Conservation (phyloP, 2,329 filamentous ascomycete species). For the Westerdykella sp. region DNA sequence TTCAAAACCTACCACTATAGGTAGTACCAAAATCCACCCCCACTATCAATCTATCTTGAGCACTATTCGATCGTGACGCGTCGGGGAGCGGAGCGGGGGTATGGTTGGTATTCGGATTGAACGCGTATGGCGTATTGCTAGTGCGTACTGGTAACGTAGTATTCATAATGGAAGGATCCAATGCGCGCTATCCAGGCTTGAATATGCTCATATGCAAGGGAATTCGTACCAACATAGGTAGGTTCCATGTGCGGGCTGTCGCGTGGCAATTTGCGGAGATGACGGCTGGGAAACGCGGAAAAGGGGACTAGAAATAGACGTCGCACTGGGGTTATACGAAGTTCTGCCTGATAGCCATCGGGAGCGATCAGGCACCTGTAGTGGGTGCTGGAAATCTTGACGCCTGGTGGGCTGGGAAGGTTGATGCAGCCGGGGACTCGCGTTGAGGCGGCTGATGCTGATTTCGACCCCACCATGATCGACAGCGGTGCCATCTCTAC, state of each 20-base stretch:
- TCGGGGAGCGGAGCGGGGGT: slow-evolving; percentile 11
- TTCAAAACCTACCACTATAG: slow-evolving; percentile 55
- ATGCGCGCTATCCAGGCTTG: slow-evolving; percentile 1
- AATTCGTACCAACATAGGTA: neutral
- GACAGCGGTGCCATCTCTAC: too few species aligned
- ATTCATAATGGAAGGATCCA: slow-evolving; percentile 14
- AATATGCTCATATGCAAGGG: slow-evolving; percentile 2
- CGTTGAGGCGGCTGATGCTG: slow-evolving; percentile 1
- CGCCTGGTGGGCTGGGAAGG: slow-evolving; percentile 13
- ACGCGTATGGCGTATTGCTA: slow-evolving; percentile 28
- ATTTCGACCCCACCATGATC: neutral
- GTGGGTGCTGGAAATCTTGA: slow-evolving; percentile 13
- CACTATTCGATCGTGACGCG: slow-evolving; percentile 9
- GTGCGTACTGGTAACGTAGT: slow-evolving; percentile 18
- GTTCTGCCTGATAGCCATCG: slow-evolving; percentile 28
- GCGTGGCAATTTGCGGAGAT: slow-evolving; percentile 5
- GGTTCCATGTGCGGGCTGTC: slow-evolving; percentile 4
- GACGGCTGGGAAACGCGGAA: neutral
- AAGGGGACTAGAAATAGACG: slow-evolving; percentile 5
- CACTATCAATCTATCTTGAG: slow-evolving; percentile 62
- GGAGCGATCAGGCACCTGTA: slow-evolving; percentile 19
- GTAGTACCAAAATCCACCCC: slow-evolving; percentile 83
- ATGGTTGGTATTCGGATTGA: slow-evolving; percentile 25
- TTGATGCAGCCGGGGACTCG: slow-evolving; percentile 2
- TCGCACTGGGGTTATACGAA: slow-evolving; percentile 17